Conservation (phyloP, 2,329 filamentous ascomycete genomes). For the Botrytis squamosa region DNA sequence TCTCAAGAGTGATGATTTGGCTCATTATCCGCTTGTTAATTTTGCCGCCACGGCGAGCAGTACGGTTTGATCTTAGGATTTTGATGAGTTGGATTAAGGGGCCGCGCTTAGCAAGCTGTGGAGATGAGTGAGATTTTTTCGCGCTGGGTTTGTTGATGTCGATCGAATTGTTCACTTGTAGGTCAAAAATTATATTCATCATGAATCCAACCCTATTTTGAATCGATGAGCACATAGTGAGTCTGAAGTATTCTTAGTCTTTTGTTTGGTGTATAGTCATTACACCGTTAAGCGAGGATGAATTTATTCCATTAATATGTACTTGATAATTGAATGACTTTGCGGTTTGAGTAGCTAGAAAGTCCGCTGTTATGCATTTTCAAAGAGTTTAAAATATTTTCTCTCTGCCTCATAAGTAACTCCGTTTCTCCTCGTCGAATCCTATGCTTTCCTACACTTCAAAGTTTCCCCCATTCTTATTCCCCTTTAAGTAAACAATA, state of each 20-base stretch:
- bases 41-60: background rate
- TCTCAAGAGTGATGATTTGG: background rate
- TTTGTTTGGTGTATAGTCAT: background rate
- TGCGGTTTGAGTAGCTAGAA: no score
- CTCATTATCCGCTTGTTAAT: background rate
- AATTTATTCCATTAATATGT: rapidly evolving
- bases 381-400: no score
- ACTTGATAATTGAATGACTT: no score
- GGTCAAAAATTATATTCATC: background rate
- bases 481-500: background rate
- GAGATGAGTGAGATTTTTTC: background rate
- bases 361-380: no score
- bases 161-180: no score
- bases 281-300: background rate
- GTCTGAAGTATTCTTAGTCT: background rate
- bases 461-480: background rate
- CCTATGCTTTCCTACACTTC: background rate
- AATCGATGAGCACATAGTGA: background rate
- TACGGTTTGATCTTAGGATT: background rate
- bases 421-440: background rate
- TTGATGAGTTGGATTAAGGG: background rate
- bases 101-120: background rate
- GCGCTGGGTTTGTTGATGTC: background rate
- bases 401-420: background rate
- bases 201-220: background rate